phyloP scores from a whole-genome alignment of 108 stramenopile species.

The Parietichytrium sp. region DNA sequence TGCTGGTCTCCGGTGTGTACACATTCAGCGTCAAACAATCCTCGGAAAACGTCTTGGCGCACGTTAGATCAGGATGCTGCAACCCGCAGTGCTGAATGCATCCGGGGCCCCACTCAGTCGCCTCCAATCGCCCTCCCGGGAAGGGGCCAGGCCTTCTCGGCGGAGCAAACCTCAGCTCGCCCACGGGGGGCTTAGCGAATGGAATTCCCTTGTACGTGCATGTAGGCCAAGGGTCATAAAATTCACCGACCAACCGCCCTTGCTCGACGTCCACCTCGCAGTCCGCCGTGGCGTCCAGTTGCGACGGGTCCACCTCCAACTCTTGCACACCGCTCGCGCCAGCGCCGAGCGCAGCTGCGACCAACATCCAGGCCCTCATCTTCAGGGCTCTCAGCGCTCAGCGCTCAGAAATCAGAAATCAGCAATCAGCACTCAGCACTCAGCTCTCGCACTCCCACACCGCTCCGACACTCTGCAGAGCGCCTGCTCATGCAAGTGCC shows the following conservation, averaged over 20 bases:
- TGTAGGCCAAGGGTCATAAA: neutral
- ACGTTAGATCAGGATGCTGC: neutral
- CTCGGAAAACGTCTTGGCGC: neutral
- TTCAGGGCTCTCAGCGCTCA: too few species aligned
- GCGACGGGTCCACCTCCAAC: too few species aligned
- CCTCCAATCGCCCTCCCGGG: neutral
- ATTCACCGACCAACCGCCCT: neutral
- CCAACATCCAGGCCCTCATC: too few species aligned
- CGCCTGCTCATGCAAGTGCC: too few species aligned
- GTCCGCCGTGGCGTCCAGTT: too few species aligned
- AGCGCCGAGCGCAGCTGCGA: too few species aligned
- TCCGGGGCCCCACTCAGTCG: neutral
- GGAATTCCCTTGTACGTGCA: constrained; percentile 38
- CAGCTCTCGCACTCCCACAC: too few species aligned
- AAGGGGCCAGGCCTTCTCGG: neutral
- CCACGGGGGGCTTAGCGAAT: constrained; percentile 34
- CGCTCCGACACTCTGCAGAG: too few species aligned
- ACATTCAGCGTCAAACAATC: constrained; percentile 65
- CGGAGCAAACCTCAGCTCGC: neutral
- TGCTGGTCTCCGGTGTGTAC: constrained; percentile 45
- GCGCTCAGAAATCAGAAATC: too few species aligned
- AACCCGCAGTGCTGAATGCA: neutral
- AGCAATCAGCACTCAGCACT: too few species aligned
- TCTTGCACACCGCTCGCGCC: too few species aligned
- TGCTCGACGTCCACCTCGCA: too few species aligned